A percentile compares a stretch with the other conserved stretches of the same genome.
Conservation (phyloP, 1,284 basidiomycete genomes). For the Neotropicomus parvogracilis region DNA sequence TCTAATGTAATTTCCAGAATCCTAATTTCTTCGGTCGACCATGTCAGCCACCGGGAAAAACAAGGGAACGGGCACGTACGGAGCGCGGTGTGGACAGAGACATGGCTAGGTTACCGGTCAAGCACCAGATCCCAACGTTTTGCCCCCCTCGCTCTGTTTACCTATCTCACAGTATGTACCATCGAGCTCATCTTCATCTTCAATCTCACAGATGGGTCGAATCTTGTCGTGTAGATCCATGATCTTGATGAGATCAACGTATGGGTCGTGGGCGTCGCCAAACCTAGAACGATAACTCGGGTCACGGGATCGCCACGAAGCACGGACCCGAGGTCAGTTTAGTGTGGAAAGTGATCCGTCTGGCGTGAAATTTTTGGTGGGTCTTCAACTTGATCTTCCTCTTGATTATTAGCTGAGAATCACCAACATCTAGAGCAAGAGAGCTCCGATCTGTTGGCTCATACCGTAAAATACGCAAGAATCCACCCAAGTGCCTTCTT, state of each 20-base stretch:
- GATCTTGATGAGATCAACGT: slow-evolving; percentile 22
- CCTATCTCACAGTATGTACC: slow-evolving; percentile 48
- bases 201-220: slow-evolving; percentile 56
- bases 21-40: slow-evolving; percentile 53
- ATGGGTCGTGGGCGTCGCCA: slow-evolving; percentile 27
- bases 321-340: slow-evolving; percentile 48
- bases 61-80: slow-evolving; percentile 28
- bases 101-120: slow-evolving; percentile 35
- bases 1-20: too few species aligned
- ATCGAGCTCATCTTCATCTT: slow-evolving; percentile 62
- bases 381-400: slow-evolving; percentile 72
- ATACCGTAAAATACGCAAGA: background rate
- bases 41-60: slow-evolving; percentile 30
- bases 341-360: slow-evolving; percentile 53
- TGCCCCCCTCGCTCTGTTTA: slow-evolving; percentile 34
- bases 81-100: slow-evolving; percentile 39
- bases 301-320: slow-evolving; percentile 16
- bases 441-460: background rate
- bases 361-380: slow-evolving; percentile 53
- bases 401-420: slow-evolving; percentile 60
- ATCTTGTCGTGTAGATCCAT: slow-evolving; percentile 29
- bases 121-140: slow-evolving; percentile 46
- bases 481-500: slow-evolving; percentile 38
- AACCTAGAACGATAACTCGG: slow-evolving; percentile 33
- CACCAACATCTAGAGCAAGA: slow-evolving; percentile 51